Percentiles rank a stretch among this genome's conserved stretches.
phyloP scores from a whole-genome alignment of 345 rosid genomes.

The Murraya paniculata region DNA sequence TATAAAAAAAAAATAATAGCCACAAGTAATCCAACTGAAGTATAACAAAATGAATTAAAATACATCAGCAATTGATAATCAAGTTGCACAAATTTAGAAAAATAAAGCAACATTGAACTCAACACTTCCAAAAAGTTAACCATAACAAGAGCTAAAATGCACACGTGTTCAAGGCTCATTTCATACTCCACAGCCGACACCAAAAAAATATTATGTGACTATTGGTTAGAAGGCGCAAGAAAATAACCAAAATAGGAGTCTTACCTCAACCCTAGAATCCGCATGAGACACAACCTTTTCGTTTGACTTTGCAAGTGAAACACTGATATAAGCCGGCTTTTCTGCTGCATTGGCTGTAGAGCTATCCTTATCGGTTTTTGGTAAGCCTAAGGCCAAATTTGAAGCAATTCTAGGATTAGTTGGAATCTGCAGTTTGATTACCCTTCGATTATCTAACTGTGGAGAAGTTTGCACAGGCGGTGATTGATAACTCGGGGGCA shows the following conservation, averaged over 20 bases:
- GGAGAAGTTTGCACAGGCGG: conserved; percentile 48
- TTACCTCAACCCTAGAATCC: conserved; percentile 72
- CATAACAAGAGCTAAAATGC: not conserved
- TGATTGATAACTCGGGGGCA: conserved; percentile 47
- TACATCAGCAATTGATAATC: not conserved
- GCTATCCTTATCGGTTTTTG: conserved; percentile 67
- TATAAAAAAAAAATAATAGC: not conserved
- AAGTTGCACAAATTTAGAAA: not conserved
- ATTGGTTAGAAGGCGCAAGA: not conserved
- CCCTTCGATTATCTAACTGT: conserved; percentile 57
- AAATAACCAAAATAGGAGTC: conserved; percentile 18
- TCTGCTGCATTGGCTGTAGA: conserved; percentile 35
- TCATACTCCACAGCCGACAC: not conserved
- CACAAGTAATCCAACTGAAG: not conserved
- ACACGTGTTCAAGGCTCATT: not conserved
- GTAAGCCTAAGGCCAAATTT: conserved; percentile 67
- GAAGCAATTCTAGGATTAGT: conserved; percentile 98
- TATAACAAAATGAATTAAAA: not conserved
- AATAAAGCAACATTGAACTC: not conserved
- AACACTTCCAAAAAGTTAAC: not conserved
- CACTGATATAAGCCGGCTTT: conserved; percentile 84
- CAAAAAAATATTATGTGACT: not conserved
- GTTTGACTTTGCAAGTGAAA: conserved; percentile 63
- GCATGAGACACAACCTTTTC: conserved; percentile 42
- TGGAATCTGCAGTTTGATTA: conserved; percentile 86